phyloP scores from a whole-genome alignment of 805 yeast genomes.

The Candida palmyrensis region DNA sequence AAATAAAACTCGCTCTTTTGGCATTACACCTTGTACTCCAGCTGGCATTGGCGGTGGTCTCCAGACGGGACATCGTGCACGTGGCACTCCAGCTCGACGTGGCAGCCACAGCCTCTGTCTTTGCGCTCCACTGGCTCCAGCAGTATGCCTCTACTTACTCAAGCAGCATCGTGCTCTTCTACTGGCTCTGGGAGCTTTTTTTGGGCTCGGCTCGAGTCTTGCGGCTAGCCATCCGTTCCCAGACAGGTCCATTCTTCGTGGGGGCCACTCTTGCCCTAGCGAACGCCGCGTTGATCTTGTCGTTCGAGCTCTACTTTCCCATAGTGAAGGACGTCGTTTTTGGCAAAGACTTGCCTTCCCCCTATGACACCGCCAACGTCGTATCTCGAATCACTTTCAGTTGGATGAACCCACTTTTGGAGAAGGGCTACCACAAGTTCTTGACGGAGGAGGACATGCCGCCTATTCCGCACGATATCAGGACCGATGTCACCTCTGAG shows the following conservation, averaged over 20 bases:
- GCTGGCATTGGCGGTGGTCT: too few species aligned
- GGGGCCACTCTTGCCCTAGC: conserved; percentile 28
- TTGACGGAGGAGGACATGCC: conserved; percentile 68
- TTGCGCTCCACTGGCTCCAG: conserved; percentile 64
- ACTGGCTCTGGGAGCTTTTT: conserved; percentile 61
- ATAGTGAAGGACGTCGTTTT: conserved; percentile 27
- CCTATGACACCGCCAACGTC: conserved; percentile 58
- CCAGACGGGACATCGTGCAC: conserved; percentile 22
- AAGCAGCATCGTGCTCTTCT: conserved; percentile 62
- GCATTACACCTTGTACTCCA: too few species aligned
- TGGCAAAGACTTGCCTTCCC: conserved; percentile 23
- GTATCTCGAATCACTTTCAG: conserved; percentile 74
- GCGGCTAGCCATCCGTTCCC: conserved; percentile 24
- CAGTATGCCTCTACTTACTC: conserved; percentile 62
- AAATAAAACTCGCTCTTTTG: conserved; percentile 37
- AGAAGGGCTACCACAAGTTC: conserved; percentile 61
- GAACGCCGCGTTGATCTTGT: conserved; percentile 36
- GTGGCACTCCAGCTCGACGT: conserved; percentile 23
- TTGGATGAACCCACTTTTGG: conserved; percentile 89
- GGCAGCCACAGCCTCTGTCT: conserved; percentile 45
- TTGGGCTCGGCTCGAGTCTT: conserved; percentile 31
- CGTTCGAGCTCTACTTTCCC: conserved; percentile 40
- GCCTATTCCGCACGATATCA: conserved; percentile 65
- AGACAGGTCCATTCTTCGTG: neutral
- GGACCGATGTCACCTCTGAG: conserved; percentile 46